Evolutionary conservation across 495 filamentous ascomycete genomes (phyloP).

Genomic region (Stereocaulon alpinum): DNA sequence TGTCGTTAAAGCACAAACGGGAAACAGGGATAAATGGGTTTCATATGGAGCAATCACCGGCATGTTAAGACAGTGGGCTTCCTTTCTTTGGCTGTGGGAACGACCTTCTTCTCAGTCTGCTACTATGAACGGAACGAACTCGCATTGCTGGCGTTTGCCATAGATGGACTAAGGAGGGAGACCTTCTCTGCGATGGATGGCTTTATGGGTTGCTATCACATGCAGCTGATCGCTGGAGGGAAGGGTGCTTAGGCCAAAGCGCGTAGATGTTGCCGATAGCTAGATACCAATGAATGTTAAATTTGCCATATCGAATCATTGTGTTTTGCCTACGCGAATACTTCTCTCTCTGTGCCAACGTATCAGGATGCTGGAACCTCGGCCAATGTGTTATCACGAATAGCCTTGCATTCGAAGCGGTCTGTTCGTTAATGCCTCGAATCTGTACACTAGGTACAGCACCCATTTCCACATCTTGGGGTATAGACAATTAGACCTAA

Average conservation of each 20-base stretch:
- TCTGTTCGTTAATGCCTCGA: too few relatives aligned
- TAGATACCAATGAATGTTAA: too few relatives aligned
- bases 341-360: too few relatives aligned
- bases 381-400: too few relatives aligned
- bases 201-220: not conserved
- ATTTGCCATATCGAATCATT: not conserved
- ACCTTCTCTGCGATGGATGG: not conserved
- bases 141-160: slow-evolving; percentile 8
- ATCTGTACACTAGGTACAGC: too few relatives aligned
- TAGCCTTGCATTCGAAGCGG: too few relatives aligned
- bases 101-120: not conserved
- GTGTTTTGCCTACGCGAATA: not conserved
- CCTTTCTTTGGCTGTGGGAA: not conserved
- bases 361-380: too few relatives aligned
- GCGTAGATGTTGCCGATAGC: too few relatives aligned
- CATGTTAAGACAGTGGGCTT: not conserved
- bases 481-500: too few relatives aligned
- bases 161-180: not conserved
- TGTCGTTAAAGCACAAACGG: not conserved
- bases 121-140: not conserved
- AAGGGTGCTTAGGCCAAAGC: too few relatives aligned
- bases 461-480: too few relatives aligned
- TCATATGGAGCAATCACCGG: not conserved
- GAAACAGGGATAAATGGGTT: not conserved
- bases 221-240: too few relatives aligned